These are phyloP conservation scores for Heteromeles arbutifolia DNA, from an alignment of 306 rosid genomes.

Conservation along the genomic window DNA sequence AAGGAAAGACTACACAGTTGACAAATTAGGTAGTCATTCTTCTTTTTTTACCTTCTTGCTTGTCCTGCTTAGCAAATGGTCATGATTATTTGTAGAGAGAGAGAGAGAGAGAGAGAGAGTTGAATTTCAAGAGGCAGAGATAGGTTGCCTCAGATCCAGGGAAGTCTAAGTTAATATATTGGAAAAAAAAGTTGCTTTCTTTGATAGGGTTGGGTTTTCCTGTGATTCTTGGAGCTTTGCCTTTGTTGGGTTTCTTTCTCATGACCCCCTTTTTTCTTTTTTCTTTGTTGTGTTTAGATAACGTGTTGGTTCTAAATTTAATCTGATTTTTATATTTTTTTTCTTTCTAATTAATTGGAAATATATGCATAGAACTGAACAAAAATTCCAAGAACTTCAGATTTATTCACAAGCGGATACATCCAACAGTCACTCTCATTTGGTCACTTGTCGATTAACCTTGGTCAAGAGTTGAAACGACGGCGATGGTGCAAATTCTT, in stretches of 20 bases:
- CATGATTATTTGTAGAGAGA: slow-evolving; percentile 26
- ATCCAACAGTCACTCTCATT: too few relatives aligned
- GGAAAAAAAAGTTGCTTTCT: slow-evolving; percentile 29
- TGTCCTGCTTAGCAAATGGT: slow-evolving; percentile 26
- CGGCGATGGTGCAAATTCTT: too few relatives aligned
- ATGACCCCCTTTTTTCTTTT: slow-evolving; percentile 36
- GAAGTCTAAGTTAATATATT: slow-evolving; percentile 32
- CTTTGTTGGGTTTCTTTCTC: slow-evolving; percentile 61
- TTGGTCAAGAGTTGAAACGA: too few relatives aligned
- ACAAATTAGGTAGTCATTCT: slow-evolving; percentile 59
- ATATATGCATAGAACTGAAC: too few relatives aligned
- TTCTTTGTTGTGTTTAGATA: slow-evolving; percentile 53
- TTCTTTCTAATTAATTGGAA: not conserved
- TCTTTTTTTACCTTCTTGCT: slow-evolving; percentile 16
- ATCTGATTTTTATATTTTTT: slow-evolving; percentile 4
- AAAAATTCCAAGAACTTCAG: too few relatives aligned
- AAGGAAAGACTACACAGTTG: slow-evolving; percentile 39
- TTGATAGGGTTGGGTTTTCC: slow-evolving; percentile 62
- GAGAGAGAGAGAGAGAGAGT: slow-evolving; percentile 13
- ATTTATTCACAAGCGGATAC: too few relatives aligned
- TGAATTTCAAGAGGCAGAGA: slow-evolving; percentile 42
- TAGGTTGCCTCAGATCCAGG: slow-evolving; percentile 95
- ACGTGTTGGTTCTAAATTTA: slow-evolving; percentile 40
- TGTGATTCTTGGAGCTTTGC: slow-evolving; percentile 69
- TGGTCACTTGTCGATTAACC: too few relatives aligned